phyloP scores from a whole-genome alignment of 139 green algal species.

The Mesostigma viride region DNA sequence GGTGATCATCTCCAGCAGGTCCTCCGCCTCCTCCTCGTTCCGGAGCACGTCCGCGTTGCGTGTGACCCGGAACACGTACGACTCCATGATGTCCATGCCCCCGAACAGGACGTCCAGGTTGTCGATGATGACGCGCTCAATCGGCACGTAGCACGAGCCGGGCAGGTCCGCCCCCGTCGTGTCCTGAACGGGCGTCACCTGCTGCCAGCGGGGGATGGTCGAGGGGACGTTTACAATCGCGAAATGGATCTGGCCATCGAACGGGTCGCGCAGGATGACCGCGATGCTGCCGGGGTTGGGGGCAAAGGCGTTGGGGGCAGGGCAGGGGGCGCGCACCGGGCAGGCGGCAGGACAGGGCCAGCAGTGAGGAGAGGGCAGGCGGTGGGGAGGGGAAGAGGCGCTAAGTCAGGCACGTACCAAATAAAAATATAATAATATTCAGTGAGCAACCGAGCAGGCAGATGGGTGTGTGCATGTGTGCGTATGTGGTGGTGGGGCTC shows the following conservation, averaged over 20 bases:
- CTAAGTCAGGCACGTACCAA: too few relatives aligned
- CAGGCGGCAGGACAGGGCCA: too few relatives aligned
- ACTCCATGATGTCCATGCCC: constrained; percentile 33
- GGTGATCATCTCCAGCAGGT: constrained; percentile 55
- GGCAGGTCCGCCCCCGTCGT: not conserved
- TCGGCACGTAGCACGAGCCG: constrained; percentile 29
- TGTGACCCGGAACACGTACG: constrained; percentile 41
- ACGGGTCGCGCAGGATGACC: constrained; percentile 25
- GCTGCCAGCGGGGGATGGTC: constrained; percentile 15
- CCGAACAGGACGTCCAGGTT: constrained; percentile 45
- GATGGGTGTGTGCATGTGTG: too few relatives aligned
- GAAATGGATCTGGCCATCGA: constrained; percentile 19
- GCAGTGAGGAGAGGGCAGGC: too few relatives aligned
- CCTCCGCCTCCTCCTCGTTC: constrained; percentile 53
- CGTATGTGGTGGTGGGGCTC: too few relatives aligned
- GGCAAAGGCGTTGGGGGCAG: too few relatives aligned
- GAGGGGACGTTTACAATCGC: constrained; percentile 33
- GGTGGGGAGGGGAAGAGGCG: too few relatives aligned
- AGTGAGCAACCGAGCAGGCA: too few relatives aligned
- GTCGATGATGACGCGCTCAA: constrained; percentile 41
- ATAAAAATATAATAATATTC: too few relatives aligned
- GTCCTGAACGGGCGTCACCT: not conserved
- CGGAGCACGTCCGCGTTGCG: constrained; percentile 46
- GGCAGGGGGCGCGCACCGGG: too few relatives aligned
- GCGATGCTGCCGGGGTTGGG: too few relatives aligned